A percentile compares a stretch with the other conserved stretches of the same genome.
Conservation (phyloP, 2,329 filamentous ascomycete genomes). For the Fusarium sp. region DNA sequence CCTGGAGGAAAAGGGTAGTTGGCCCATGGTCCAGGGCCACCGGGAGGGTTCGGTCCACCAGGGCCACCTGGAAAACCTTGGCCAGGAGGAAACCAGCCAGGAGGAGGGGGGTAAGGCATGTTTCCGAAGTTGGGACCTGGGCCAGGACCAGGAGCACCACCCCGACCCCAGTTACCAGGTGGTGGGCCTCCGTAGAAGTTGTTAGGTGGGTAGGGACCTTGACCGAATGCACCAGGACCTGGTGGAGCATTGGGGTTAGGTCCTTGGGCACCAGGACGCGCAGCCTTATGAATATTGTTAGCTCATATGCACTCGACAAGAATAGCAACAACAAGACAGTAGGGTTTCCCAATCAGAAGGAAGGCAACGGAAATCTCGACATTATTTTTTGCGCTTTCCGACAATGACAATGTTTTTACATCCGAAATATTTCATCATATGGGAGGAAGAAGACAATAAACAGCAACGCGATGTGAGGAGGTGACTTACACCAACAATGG, state of each 20-base stretch:
- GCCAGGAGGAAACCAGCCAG: slow-evolving; percentile 82
- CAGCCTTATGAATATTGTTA: slow-evolving; percentile 54
- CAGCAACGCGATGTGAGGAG: slow-evolving; percentile 8
- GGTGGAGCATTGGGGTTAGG: slow-evolving; percentile 51
- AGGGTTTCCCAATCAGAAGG: slow-evolving; percentile 81
- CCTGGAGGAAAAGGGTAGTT: slow-evolving; percentile 70
- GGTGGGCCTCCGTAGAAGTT: slow-evolving; percentile 63
- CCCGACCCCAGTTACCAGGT: slow-evolving; percentile 67
- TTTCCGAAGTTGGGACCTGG: slow-evolving; percentile 74
- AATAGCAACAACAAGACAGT: slow-evolving; percentile 18
- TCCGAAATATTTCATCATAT: slow-evolving; percentile 97
- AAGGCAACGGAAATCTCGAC: slow-evolving; percentile 99
- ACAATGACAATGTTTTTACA: slow-evolving; percentile 83
- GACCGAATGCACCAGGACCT: slow-evolving; percentile 56
- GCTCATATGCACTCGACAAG: slow-evolving; percentile 44
- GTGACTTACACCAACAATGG: slow-evolving; percentile 94
- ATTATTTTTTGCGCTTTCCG: slow-evolving; percentile 94
- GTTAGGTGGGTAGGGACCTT: slow-evolving; percentile 59
- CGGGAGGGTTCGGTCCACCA: slow-evolving; percentile 66
- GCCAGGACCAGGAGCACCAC: slow-evolving; percentile 63
- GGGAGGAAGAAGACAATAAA: slow-evolving; percentile 48
- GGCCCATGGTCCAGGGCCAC: slow-evolving; percentile 71
- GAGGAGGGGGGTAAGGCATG: slow-evolving; percentile 81
- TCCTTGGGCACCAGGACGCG: slow-evolving; percentile 53
- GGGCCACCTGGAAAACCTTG: slow-evolving; percentile 73